Base-by-base conservation (phyloP, 345 rosid genomes). In the Salix koriyanagi region DNA sequence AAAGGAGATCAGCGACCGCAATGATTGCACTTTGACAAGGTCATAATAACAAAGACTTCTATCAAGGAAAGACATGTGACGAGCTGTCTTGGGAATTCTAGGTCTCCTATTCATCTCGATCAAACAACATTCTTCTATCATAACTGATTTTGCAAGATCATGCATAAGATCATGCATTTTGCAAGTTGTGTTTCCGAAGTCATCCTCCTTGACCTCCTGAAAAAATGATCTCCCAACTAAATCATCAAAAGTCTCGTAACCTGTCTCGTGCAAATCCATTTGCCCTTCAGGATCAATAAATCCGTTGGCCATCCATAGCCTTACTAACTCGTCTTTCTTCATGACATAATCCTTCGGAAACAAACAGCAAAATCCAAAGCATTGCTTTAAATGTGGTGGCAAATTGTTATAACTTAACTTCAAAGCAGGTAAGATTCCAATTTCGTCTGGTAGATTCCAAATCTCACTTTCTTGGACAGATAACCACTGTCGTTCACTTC, bases 291-390 rank as follows among this genome's bases (percentile, higher is more conserved):
- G 44, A 41, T 9, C 13, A 66, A 83, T 64, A 26, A 69, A 83
- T 0, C 83, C 83, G 37, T 70, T 58, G 42, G 83, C 83, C 79
- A 83, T 79, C 86, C 86, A 83, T 4, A 77, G 42, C 21, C 62
- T 74, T 44, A 82, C 21, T 21, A 67, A 7, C 16, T 8, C 1
- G 9, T 76, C 79, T 11, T 76, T 76, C 32, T 28, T 0, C 52
- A 74, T 42, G 13, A 7, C 16, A 48, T 7, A 28, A 74, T 44
- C 76, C 44, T 74, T 74, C 12, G 70, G 69, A 18, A 62, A 62
- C 41, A 64, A 2, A 2, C 69, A 74, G 32, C 69, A 74, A 74
- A 60, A 44, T 18, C 69, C 58, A 42, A 74, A 64, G 44, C 70
- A 74, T 28, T 61, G 70, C 7, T 9, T 74, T n/a, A 74, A n/a